phyloP scores from a whole-genome alignment of 768 basidiomycete genomes.

The Sarcodon aspratus region DNA sequence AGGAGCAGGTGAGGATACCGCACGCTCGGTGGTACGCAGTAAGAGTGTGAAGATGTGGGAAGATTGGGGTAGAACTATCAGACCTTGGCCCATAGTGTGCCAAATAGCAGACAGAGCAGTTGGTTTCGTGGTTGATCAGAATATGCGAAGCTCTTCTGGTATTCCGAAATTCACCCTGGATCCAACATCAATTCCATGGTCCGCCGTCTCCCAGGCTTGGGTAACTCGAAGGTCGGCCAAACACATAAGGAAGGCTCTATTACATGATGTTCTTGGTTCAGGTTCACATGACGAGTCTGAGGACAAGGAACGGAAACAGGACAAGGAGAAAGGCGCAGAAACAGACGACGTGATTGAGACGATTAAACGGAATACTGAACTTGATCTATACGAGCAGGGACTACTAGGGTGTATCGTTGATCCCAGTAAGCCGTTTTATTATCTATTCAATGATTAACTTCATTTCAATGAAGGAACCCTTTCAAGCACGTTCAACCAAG shows the following conservation, averaged over 20 bases:
- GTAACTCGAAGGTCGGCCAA: conserved; percentile 35
- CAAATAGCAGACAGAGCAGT: conserved; percentile 70
- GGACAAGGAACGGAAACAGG: background rate
- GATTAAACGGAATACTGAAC: conserved; percentile 60
- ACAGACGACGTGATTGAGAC: conserved; percentile 67
- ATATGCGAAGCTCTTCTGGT: conserved; percentile 6
- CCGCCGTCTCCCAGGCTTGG: conserved; percentile 59
- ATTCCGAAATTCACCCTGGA: conserved; percentile 34
- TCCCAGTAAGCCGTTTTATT: conserved; percentile 33
- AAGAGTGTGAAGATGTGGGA: conserved; percentile 31
- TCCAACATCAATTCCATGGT: conserved; percentile 55
- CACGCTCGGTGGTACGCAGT: conserved; percentile 11
- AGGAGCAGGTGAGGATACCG: conserved; percentile 1
- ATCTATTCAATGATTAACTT: conserved; percentile 3
- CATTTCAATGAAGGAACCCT: conserved; percentile 39
- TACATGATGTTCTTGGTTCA: conserved; percentile 36
- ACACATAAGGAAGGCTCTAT: conserved; percentile 47
- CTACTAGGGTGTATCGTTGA: conserved; percentile 83
- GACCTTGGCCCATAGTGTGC: conserved; percentile 58
- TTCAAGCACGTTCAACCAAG: conserved; percentile 77
- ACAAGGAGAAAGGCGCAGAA: conserved; percentile 9
- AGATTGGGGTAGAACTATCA: conserved; percentile 62
- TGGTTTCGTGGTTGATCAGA: conserved; percentile 42
- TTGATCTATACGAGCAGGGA: conserved; percentile 74
- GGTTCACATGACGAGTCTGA: conserved; percentile 6